phyloP scores from a whole-genome alignment of 805 yeast species.

The Metschnikowia reukaufii region DNA sequence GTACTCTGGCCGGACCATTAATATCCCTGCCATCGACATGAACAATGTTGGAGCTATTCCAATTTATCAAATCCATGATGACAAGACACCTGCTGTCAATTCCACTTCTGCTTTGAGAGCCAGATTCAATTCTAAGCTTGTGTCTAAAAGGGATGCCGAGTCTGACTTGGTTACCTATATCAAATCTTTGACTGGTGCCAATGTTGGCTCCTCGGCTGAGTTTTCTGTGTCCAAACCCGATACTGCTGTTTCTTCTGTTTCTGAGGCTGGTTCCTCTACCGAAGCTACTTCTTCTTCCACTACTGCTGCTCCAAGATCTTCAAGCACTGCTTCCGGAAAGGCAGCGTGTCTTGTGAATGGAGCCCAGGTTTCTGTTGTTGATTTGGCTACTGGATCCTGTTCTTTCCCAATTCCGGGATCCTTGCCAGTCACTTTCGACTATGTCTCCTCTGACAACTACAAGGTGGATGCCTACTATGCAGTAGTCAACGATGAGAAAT shows the following conservation, averaged over 20 bases:
- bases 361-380: slow-evolving; percentile 33
- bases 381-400: slow-evolving; percentile 41
- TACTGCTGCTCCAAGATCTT: not conserved
- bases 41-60: slow-evolving; percentile 25
- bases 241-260: slow-evolving; percentile 15
- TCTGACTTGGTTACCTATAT: slow-evolving; percentile 25
- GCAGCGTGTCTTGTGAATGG: slow-evolving; percentile 42
- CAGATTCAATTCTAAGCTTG: slow-evolving; percentile 30
- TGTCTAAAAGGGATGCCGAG: slow-evolving; percentile 34
- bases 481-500: slow-evolving; percentile 23
- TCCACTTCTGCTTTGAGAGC: slow-evolving; percentile 43
- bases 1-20: slow-evolving; percentile 31
- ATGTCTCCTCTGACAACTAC: slow-evolving; percentile 31
- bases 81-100: slow-evolving; percentile 33
- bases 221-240: slow-evolving; percentile 15
- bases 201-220: slow-evolving; percentile 15
- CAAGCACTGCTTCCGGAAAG: too few relatives aligned
- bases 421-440: slow-evolving; percentile 30
- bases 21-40: slow-evolving; percentile 33
- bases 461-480: slow-evolving; percentile 38
- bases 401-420: slow-evolving; percentile 34
- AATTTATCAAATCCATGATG: slow-evolving; percentile 31
- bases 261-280: slow-evolving; percentile 18
- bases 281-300: slow-evolving; percentile 14
- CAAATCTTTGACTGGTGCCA: slow-evolving; percentile 28